Base-by-base conservation (phyloP, 768 basidiomycete species). In the Piloderma croceum region DNA sequence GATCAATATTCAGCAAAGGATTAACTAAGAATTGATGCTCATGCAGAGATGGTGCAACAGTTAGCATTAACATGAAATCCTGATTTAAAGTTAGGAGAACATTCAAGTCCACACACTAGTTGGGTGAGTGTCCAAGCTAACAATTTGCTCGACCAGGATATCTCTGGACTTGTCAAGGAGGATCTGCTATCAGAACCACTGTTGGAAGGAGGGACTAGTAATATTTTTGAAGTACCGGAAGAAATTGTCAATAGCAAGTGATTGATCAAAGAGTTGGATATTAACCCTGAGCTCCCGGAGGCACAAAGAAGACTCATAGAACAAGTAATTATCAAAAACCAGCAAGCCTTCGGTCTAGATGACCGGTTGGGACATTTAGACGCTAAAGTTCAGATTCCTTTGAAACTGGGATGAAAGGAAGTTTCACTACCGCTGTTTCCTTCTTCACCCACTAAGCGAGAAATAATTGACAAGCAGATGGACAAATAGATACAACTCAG, bases 401-500 rank as follows among this genome's bases (percentile, higher is more conserved):
- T 65, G 18, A 46, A 50, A 22, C 47, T 41, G 5, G 63, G 47
- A 3, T 45, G 52, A 0, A 24, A 51, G 13, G 50, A 48, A 0
- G 39, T 58, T 7, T 53, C 56, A 0, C 13, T 53, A 4, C 58
- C 53, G 2, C 50, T 50, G 34, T 61, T 57, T 35, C 6, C 38
- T 1, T 38, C 48, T 0, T 61, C 58, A 0, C 60, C 53, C 0
- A 48, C 46, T 0, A 57, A 54, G 25, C 15, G 54, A 6, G 47
- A 52, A 29, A 45, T 53, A 7, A 59, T 60, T 11, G 54, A 59
- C 27, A 50, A 59, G 32, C 58, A 60, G 32, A 47, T 59, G 32
- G 48, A 59, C 6, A 27, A 41, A 2, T 69, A 65, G 65, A 44
- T 69, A 6, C 36, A 51, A 12, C 41, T 50, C 3, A 65, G 55